phyloP scores from a whole-genome alignment of 2,329 filamentous ascomycete species.

The Venturia asperata region DNA sequence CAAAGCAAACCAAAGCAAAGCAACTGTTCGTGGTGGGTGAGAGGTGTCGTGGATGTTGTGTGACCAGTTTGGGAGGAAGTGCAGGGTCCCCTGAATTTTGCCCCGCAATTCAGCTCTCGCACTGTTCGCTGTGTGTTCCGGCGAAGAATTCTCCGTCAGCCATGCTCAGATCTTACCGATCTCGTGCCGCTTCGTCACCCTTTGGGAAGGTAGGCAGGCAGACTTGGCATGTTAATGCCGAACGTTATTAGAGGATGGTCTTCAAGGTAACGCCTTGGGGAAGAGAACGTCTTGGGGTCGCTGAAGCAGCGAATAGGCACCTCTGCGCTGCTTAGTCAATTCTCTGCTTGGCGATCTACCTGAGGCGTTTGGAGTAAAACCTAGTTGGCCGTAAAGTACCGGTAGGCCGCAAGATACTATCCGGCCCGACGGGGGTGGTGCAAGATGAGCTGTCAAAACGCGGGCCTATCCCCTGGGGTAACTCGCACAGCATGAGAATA shows the following conservation, averaged over 20 bases:
- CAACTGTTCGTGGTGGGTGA: not conserved
- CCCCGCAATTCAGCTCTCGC: not conserved
- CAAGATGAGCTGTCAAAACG: conserved; percentile 12
- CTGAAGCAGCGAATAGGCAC: not conserved
- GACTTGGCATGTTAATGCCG: not conserved
- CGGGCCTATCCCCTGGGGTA: not conserved
- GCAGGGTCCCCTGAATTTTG: not conserved
- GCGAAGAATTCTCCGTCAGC: not conserved
- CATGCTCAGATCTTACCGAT: not conserved
- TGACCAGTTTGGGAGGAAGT: not conserved
- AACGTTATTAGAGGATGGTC: not conserved
- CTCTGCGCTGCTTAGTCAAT: not conserved
- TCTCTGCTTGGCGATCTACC: not conserved
- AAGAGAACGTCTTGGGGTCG: not conserved
- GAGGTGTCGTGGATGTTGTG: not conserved
- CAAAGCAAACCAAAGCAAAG: not conserved
- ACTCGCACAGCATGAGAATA: not conserved
- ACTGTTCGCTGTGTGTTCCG: not conserved
- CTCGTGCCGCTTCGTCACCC: not conserved
- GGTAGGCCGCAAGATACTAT: not conserved
- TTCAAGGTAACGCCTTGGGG: not conserved
- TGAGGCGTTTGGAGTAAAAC: not conserved
- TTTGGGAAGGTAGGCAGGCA: not conserved
- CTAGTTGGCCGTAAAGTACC: not conserved
- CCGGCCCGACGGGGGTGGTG: not conserved